Evolutionary conservation across 139 green algal species (phyloP).

Genomic region (Eudorina sp.): DNA sequence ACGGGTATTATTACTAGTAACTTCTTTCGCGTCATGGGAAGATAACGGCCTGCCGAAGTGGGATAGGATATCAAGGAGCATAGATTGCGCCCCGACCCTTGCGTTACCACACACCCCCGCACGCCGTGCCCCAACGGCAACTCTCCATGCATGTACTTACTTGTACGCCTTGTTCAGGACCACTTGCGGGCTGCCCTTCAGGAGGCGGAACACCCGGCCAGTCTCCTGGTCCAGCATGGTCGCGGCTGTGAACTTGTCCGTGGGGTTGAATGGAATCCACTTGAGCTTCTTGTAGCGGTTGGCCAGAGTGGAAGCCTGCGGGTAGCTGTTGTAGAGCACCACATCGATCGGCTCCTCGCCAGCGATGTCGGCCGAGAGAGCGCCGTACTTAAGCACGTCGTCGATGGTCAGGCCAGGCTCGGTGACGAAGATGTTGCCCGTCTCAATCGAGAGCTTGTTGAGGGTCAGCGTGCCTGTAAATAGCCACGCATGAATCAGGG

Average conservation of each 20-base stretch:
- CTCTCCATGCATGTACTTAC: too few relatives aligned
- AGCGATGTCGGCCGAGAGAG: constrained; percentile 78
- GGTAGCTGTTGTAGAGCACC: constrained; percentile 80
- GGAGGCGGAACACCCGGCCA: constrained; percentile 72
- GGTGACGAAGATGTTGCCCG: constrained; percentile 6
- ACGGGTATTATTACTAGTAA: too few relatives aligned
- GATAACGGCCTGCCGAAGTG: too few relatives aligned
- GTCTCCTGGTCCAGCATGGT: constrained; percentile 65
- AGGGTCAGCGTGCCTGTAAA: constrained; percentile 87
- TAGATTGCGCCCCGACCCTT: too few relatives aligned
- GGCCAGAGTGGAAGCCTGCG: constrained; percentile 50
- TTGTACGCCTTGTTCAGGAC: constrained; percentile 77
- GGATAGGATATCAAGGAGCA: too few relatives aligned
- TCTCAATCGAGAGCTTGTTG: constrained; percentile 80
- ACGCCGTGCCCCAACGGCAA: too few relatives aligned
- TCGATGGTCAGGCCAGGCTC: constrained; percentile 49
- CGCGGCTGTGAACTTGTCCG: constrained; percentile 86
- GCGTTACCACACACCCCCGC: too few relatives aligned
- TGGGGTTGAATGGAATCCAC: constrained; percentile 92
- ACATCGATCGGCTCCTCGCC: constrained; percentile 89
- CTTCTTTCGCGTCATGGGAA: too few relatives aligned
- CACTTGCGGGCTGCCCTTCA: constrained; percentile 88
- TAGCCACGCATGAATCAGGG: too few relatives aligned
- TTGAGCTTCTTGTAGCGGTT: constrained; percentile 69
- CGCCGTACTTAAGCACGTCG: constrained; percentile 74